A percentile compares a stretch with the other conserved stretches of the same genome.
Conservation (phyloP, 257 asterid species). For the Nemophila menziesii region DNA sequence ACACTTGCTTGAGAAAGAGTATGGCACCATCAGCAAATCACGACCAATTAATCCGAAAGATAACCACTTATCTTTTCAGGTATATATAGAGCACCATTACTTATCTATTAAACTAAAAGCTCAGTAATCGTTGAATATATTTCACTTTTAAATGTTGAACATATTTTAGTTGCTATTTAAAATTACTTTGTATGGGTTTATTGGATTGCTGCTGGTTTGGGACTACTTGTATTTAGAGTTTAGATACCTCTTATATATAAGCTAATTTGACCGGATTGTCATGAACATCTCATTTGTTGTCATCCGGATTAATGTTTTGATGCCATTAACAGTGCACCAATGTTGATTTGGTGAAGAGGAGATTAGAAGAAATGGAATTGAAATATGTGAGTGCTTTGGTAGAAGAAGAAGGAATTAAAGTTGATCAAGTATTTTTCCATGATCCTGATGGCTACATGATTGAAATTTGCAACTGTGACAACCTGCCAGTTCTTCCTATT, state of each 20-base stretch:
- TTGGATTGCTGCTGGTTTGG: too few species aligned
- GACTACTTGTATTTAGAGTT: too few species aligned
- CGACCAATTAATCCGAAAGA: slow-evolving; percentile 29
- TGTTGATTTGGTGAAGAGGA: slow-evolving; percentile 20
- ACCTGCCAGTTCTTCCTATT: slow-evolving; percentile 22
- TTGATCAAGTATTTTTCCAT: slow-evolving; percentile 34
- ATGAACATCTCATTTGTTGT: too few species aligned
- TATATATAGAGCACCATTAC: neutral
- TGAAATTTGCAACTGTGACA: slow-evolving; percentile 30
- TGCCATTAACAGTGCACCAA: slow-evolving; percentile 23
- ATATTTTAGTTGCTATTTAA: too few species aligned
- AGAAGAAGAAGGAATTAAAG: slow-evolving; percentile 23
- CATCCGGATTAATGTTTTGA: too few species aligned
- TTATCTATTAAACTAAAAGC: neutral
- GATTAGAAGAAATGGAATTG: slow-evolving; percentile 24
- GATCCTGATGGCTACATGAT: slow-evolving; percentile 40
- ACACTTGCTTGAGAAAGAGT: slow-evolving; percentile 21
- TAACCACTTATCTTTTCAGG: slow-evolving; percentile 33
- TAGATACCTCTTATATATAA: too few species aligned
- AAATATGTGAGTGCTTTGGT: slow-evolving; percentile 20
- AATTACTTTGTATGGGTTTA: too few species aligned
- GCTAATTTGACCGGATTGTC: too few species aligned
- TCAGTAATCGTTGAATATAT: neutral
- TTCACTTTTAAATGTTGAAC: too few species aligned
- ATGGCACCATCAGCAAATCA: slow-evolving; percentile 2